Percentiles rank a stretch among this genome's conserved stretches.
phyloP scores from a whole-genome alignment of 2,329 filamentous ascomycete genomes.

The Hypoxylon rubiginosum region DNA sequence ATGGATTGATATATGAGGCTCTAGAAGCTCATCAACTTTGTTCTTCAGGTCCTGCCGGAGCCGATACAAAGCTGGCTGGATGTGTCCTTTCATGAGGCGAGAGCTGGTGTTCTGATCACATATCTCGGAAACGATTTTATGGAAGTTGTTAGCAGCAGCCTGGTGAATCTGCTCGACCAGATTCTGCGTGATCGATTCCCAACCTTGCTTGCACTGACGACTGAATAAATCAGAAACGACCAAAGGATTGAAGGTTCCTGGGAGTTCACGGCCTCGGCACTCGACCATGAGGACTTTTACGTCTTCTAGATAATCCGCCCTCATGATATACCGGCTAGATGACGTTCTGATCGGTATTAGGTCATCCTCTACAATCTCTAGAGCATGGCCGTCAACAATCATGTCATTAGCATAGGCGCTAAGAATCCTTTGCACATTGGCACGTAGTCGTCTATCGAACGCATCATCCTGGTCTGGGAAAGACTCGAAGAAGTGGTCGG shows the following conservation, averaged over 20 bases:
- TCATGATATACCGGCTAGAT: constrained; percentile 26
- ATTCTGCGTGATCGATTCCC: constrained; percentile 45
- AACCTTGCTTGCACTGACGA: constrained; percentile 48
- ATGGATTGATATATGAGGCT: constrained; percentile 46
- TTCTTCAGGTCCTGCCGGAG: constrained; percentile 41
- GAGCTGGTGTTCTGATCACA: constrained; percentile 42
- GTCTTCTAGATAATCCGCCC: constrained; percentile 30
- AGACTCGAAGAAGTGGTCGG: constrained; percentile 58
- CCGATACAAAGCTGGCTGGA: constrained; percentile 43
- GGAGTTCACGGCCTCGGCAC: constrained; percentile 47
- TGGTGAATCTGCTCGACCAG: constrained; percentile 46
- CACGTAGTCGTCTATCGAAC: constrained; percentile 45
- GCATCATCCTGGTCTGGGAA: constrained; percentile 43
- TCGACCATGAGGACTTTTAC: constrained; percentile 44
- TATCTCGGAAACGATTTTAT: constrained; percentile 40
- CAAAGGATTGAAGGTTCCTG: constrained; percentile 47
- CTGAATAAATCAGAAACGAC: constrained; percentile 47
- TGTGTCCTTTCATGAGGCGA: constrained; percentile 43
- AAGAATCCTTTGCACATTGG: constrained; percentile 46
- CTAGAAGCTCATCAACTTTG: constrained; percentile 45
- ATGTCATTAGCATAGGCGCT: constrained; percentile 43
- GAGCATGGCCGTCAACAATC: constrained; percentile 43
- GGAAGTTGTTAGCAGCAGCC: constrained; percentile 43
- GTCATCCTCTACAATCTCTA: constrained; percentile 46
- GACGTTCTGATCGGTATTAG: constrained; percentile 19